Base-by-base conservation (phyloP, 2,329 filamentous ascomycete species). In the Neocucurbitaria cava region DNA sequence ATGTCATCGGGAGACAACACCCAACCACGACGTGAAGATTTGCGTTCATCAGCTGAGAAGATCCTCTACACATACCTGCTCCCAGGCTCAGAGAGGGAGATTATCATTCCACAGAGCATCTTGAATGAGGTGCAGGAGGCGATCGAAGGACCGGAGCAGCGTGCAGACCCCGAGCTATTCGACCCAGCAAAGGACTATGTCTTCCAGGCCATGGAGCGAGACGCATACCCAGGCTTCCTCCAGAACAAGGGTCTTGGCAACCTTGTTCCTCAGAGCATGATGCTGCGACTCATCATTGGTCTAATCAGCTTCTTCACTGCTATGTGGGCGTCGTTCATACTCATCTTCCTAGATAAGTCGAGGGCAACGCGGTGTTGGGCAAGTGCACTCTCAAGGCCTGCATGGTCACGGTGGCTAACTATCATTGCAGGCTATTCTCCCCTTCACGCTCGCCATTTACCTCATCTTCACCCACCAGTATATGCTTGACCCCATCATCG, bases 141-240 rank as follows among this genome's bases (percentile, higher is more conserved):
- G 13, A 96, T 99, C 59, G 95, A 99, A 77, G 89, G 94, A 64
- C 66, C 68, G 0, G 88, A 92, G 61, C 91, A 92, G 41, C 88
- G 95, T 66, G 95, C 98, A 69, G 95, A 99, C 72, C 95, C 95
- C 0, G 95, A 99, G 76, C 90, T 99, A 11, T 99, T 99, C 69
- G 95, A 98, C 73, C 88, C 91, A 18, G 95, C 95, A 49, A 99
- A 99, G 81, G 95, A 99, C 79, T 99, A 98, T 74, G 95, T 98
- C 59, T 99, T 98, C 77, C 96, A 99, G 78, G 96, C 96, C 30
- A 99, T 99, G 95, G 96, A 99, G 79, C 87, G 96, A 51, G 95
- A 99, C 79, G 95, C 96, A n/a, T 99, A 96, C 74, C 95, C 96
- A 0, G 94, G 94, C 1, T 99, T 99, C 78, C 83, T 99, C 54